These are phyloP conservation scores for Tilletia setariae DNA, from an alignment of 1,284 basidiomycete species.

Conservation along the genomic window DNA sequence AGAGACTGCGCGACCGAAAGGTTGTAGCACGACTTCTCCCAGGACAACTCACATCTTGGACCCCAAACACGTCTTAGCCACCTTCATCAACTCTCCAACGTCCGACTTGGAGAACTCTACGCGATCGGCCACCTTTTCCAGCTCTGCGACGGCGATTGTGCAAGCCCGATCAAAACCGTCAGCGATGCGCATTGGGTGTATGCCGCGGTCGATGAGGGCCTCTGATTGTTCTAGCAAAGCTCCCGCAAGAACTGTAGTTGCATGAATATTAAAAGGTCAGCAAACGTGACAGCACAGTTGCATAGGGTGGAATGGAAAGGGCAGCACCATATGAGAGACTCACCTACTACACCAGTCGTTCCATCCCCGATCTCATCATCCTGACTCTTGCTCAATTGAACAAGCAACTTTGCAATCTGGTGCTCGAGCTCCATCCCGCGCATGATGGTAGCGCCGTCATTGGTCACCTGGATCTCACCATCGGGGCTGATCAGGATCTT, in stretches of 20 bases:
- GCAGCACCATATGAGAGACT: too few relatives aligned
- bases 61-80: slow-evolving; percentile 90
- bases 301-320: too few relatives aligned
- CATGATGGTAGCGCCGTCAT: slow-evolving; percentile 75
- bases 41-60: slow-evolving; percentile 78
- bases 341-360: slow-evolving; percentile 96
- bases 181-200: slow-evolving; percentile 96
- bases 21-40: background rate
- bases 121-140: slow-evolving; percentile 87
- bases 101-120: slow-evolving; percentile 79
- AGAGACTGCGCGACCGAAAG: background rate
- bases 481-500: slow-evolving; percentile 98
- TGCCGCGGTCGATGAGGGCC: slow-evolving; percentile 87
- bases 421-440: slow-evolving; percentile 74
- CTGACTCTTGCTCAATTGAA: slow-evolving; percentile 93
- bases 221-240: slow-evolving; percentile 82
- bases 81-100: slow-evolving; percentile 71
- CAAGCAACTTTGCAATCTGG: slow-evolving; percentile 94
- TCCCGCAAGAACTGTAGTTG: slow-evolving; percentile 81
- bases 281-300: too few relatives aligned
- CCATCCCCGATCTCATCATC: slow-evolving; percentile 99
- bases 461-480: slow-evolving; percentile 97
- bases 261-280: background rate
- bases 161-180: slow-evolving; percentile 97
- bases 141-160: slow-evolving; percentile 77